Evolutionary conservation across 2,329 filamentous ascomycete genomes (phyloP), one percentile per base, ranked within the genome.

Genomic region (Sporothrix brunneoviolacea): DNA sequence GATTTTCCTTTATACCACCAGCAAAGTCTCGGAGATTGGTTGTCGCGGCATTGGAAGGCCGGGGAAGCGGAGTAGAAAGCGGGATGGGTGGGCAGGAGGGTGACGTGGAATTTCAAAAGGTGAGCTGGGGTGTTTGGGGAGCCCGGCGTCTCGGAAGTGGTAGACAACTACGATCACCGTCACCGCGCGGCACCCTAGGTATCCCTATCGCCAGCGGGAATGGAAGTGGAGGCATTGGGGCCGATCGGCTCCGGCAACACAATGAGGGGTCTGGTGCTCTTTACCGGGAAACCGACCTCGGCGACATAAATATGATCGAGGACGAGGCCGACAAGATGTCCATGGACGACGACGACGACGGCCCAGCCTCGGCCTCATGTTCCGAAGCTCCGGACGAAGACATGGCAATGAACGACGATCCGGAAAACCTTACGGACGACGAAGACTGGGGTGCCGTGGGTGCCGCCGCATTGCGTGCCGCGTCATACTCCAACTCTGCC

Each of bases 321-420:
- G 78, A 91, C 60, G 90, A 94, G 66, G 91, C 87, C 32, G 91
- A 97, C 69, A 91, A 91, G 67, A 97, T 97, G 91, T 96, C 91
- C 54, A 77, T 86, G 62, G 84, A 88, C 38, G 48, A 91, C 60
- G 89, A 93, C 66, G 91, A 88, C 54, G 84, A 88, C 54, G 79
- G 80, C 38, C 82, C 79, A 15, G 78, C 70, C 50, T 87, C 83
- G 47, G 84, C 80, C 44, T 90, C 87, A 12, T 90, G 86, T 62
- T 89, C 85, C 28, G 86, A 89, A 60, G 85, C 84, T 16, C 79
- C 79, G 37, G 80, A 83, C 49, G 84, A 86, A 54, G 74, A 81
- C 54, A 71, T 71, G 59, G 73, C 62, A 58, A 75, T 66, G 69
- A 82, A 83, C 60, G 85, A 88, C 59, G 86, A 94, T 62, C 82